Evolutionary conservation across 139 green algal genomes (phyloP), one percentile per base, ranked within the genome.

Genomic region (Chlamydomonas sp.): DNA sequence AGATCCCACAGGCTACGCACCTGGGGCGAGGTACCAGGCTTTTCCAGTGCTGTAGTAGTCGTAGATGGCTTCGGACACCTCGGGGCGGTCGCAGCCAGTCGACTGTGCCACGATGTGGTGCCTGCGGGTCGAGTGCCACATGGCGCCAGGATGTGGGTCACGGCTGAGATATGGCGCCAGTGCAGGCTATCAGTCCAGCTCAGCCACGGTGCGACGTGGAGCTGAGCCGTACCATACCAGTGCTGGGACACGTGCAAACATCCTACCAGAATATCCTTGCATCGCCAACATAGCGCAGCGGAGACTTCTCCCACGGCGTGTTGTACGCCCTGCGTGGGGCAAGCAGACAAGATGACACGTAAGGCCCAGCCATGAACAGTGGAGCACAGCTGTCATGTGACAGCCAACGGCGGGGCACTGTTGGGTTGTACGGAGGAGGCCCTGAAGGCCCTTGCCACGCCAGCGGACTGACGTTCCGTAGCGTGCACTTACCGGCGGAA

Each of bases 271-370:
- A 98, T 20, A 89, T 89, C 4, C 93, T 83, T 0, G 90, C 96
- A 76, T 98, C 96, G 8, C 93, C 96, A 2, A 96, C 94, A 76
- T 98, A 98, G 1, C 96, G 84, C 58, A 98, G 18, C 59, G 69
- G 60, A 1, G 49, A 20, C 8, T 6, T 9, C 2, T 7, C 10
- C 81, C 81, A 86, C 3, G 96, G 96, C 57, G 83, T 93, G 71
- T 94, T 95, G 89, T 97, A 98, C 0, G 96, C 94, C 14, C 92
- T 92, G 81, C 74, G 76, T 16, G 57, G 18, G 9, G 72, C 0
- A 61, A 8, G 60, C n/a, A 20, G 14, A 87, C 15, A 17, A 6
- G 20, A 31, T 60, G 16, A 16, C 15, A 57, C 61, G 16, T 16
- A 83, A 83, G 16, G 10, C 49, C 10, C 49, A 20, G 49, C 49